A percentile compares a stretch with the other conserved stretches of the same genome.
Conservation (phyloP, 1,284 basidiomycete species). For the Naganishia albida region DNA sequence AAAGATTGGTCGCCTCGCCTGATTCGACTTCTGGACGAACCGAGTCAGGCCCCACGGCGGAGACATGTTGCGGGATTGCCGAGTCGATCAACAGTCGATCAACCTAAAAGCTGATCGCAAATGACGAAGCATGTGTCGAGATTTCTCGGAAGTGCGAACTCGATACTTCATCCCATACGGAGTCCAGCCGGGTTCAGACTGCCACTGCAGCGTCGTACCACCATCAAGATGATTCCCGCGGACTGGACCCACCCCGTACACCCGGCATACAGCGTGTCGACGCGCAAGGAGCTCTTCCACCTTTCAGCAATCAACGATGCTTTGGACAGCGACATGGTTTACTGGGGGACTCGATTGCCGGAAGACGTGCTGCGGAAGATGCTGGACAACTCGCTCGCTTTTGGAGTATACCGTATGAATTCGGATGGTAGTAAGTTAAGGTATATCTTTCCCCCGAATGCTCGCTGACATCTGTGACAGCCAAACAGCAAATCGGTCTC, state of each 20-base stretch:
- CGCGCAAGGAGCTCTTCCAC: slow-evolving; percentile 19
- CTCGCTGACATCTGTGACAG: background rate
- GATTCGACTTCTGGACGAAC: no score
- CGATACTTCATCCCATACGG: no score
- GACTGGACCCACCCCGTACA: slow-evolving; percentile 17
- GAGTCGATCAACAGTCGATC: no score
- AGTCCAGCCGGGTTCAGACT: no score
- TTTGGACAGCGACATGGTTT: slow-evolving; percentile 16
- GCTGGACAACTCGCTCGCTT: slow-evolving; percentile 26
- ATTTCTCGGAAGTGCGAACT: no score
- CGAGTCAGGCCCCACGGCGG: no score
- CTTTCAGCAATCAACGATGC: slow-evolving; percentile 25
- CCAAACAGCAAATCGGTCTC: slow-evolving; percentile 12
- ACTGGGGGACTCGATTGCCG: slow-evolving; percentile 20
- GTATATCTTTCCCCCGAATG: background rate
- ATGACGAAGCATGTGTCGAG: no score
- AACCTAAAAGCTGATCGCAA: no score
- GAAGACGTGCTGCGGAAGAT: slow-evolving; percentile 24
- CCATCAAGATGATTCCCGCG: background rate
- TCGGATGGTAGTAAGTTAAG: background rate
- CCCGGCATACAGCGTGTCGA: slow-evolving; percentile 27
- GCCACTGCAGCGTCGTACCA: no score
- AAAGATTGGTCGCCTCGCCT: no score
- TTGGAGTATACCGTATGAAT: slow-evolving; percentile 20
- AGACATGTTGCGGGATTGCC: no score